These are phyloP conservation scores for Nyssa sinensis DNA, from an alignment of 148 eudicot genomes.

Conservation along the genomic window DNA sequence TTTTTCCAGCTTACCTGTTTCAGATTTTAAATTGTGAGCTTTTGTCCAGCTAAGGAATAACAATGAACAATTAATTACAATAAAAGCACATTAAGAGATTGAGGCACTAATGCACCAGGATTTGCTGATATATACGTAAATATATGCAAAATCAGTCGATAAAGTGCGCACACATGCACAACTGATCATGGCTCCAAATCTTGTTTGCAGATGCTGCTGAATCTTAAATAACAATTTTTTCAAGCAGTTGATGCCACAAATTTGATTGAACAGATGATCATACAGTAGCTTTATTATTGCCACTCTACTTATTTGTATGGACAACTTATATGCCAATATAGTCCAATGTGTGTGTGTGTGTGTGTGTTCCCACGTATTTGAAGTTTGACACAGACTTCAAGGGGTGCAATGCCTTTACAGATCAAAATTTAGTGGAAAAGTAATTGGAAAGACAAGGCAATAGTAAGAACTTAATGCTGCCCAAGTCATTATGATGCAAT, in stretches of 20 bases:
- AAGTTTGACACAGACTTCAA: neutral
- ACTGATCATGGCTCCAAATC: neutral
- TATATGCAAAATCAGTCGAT: too few relatives aligned
- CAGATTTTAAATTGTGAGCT: slow-evolving; percentile 7
- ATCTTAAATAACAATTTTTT: too few relatives aligned
- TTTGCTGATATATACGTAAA: too few relatives aligned
- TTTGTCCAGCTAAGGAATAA: neutral
- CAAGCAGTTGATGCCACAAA: neutral
- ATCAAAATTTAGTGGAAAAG: neutral
- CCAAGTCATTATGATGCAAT: neutral
- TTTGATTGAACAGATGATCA: neutral
- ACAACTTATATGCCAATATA: too few relatives aligned
- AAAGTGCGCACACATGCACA: too few relatives aligned
- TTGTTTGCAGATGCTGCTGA: neutral
- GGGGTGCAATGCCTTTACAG: neutral
- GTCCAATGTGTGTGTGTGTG: neutral
- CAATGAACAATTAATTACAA: neutral
- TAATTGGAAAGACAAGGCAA: neutral
- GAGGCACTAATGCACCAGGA: neutral
- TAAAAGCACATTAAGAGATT: neutral
- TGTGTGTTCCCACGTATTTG: neutral
- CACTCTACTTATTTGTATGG: neutral
- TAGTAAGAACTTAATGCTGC: neutral
- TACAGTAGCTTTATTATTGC: neutral
- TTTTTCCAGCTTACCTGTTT: slow-evolving; percentile 66